A percentile compares a stretch with the other conserved stretches of the same genome.
Conservation (phyloP, 2,329 filamentous ascomycete genomes). For the Epichloe brachyelytri region DNA sequence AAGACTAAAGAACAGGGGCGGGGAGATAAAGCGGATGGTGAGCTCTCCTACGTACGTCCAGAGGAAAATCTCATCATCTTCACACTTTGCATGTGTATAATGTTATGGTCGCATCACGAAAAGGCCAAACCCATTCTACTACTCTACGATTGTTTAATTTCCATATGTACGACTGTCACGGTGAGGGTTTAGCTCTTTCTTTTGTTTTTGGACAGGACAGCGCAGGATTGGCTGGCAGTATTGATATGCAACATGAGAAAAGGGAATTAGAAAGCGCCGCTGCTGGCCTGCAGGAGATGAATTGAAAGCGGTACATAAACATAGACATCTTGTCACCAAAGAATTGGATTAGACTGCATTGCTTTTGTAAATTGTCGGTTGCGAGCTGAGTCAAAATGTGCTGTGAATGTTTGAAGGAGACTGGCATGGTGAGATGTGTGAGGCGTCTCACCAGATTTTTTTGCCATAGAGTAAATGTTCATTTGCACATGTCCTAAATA, state of each 20-base stretch:
- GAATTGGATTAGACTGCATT: constrained; percentile 3
- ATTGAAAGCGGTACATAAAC: not conserved
- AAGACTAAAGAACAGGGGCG: not conserved
- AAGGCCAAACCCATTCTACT: not conserved
- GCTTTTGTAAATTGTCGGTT: not conserved
- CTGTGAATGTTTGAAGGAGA: too few species aligned
- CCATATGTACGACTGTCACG: constrained; percentile 10
- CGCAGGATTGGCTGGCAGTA: not conserved
- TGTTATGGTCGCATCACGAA: not conserved
- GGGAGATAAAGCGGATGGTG: not conserved
- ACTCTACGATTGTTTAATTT: constrained; percentile 16
- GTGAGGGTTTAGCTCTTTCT: not conserved
- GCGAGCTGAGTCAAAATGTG: too few species aligned
- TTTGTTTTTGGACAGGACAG: not conserved
- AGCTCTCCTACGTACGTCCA: too few species aligned
- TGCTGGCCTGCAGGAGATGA: not conserved
- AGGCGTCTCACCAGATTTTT: too few species aligned
- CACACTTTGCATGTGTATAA: not conserved
- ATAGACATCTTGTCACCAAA: constrained; percentile 1
- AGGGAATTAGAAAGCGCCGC: not conserved
- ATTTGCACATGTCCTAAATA: too few species aligned
- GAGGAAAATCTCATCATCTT: not conserved
- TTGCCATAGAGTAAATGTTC: too few species aligned
- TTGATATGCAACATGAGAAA: constrained; percentile 1
- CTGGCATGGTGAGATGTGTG: too few species aligned